Percentiles rank a stretch among this genome's conserved stretches.
Evolutionary conservation across 768 basidiomycete genomes (phyloP).

Genomic region (Hericium alpestre): DNA sequence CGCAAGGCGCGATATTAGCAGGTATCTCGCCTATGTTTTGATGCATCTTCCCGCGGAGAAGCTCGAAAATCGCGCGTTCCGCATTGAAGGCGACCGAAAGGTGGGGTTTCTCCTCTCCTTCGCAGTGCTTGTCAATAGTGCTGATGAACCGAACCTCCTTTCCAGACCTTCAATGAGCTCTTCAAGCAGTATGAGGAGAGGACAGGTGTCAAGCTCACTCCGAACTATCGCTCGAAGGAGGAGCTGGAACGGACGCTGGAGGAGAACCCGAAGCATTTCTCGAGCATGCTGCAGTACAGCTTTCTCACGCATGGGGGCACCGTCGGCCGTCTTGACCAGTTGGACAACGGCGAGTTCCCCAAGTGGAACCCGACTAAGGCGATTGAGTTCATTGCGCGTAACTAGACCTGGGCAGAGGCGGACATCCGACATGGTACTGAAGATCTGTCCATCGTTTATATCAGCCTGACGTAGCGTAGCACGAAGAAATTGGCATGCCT

Average conservation of each 20-base stretch:
- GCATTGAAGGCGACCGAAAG: too few species aligned
- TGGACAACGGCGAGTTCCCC: slow-evolving; percentile 11
- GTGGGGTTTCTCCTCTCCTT: slow-evolving; percentile 4
- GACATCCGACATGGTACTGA: too few species aligned
- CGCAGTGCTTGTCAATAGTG: too few species aligned
- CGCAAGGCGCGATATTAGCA: slow-evolving; percentile 5
- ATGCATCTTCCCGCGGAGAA: too few species aligned
- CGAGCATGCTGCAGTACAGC: background rate
- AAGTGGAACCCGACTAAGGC: slow-evolving; percentile 13
- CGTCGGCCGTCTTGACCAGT: background rate
- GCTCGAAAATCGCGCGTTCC: too few species aligned
- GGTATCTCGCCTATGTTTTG: too few species aligned
- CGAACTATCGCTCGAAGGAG: slow-evolving; percentile 7
- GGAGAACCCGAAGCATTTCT: slow-evolving; percentile 6
- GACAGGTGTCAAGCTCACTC: slow-evolving; percentile 12
- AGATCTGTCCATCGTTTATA: too few species aligned
- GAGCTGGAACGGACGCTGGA: slow-evolving; percentile 7
- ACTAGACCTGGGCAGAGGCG: too few species aligned
- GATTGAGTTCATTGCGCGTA: background rate
- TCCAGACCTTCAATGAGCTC: slow-evolving; percentile 11
- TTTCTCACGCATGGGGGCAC: slow-evolving; percentile 5
- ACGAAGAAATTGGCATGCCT: too few species aligned
- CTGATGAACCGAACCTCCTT: too few species aligned
- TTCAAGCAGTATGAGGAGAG: slow-evolving; percentile 10
- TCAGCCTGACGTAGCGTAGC: too few species aligned